Base-by-base conservation (phyloP, 192 early-diverging fungal genomes). In the Podila epigama region DNA sequence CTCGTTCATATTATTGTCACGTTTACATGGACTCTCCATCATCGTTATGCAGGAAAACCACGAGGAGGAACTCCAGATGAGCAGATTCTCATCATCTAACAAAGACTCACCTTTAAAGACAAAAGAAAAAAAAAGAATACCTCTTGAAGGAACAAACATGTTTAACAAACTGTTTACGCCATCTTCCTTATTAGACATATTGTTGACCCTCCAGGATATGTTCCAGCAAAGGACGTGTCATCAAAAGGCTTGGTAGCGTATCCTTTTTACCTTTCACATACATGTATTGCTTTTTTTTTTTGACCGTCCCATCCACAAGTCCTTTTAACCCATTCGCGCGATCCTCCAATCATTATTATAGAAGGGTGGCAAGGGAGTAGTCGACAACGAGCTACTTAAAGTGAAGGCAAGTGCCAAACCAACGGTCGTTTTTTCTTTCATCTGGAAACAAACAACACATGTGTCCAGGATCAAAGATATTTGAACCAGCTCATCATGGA, bases 151-250 rank as follows among this genome's bases (percentile, higher is more conserved):
- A 48, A 18, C 20, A 20, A 44, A 35, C 16, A 51, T 3, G n/a
- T 32, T 8, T 22, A 36, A 37, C 22, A 15, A 22, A 20, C 1
- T 27, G 3, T 16, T 53, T 15, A 63, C 61, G 25, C 13, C 13
- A 37, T 34, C 28, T 27, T 35, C 31, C 51, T 52, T 22, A 1
- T 7, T 63, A 27, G 31, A 16, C 33, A 25, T 28, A n/a, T 63
- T 4, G 71, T 54, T 40, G 71, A 75, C 56, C 71, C 71, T 33
- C 71, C 71, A 63, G 71, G 71, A 75, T 75, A 67, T 58, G 60
- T 62, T 35, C 64, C 64, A 28, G 25, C 20, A 16, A 75, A 67
- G 29, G 71, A 75, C 52, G 28, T 75, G 33, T n/a, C 71, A 13
- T 66, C 71, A 13, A 64, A 53, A 31, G 65, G 65, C 51, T 51